Base-by-base conservation (phyloP, 2,329 filamentous ascomycete genomes). In the Pseudogymnoascus sp. region DNA sequence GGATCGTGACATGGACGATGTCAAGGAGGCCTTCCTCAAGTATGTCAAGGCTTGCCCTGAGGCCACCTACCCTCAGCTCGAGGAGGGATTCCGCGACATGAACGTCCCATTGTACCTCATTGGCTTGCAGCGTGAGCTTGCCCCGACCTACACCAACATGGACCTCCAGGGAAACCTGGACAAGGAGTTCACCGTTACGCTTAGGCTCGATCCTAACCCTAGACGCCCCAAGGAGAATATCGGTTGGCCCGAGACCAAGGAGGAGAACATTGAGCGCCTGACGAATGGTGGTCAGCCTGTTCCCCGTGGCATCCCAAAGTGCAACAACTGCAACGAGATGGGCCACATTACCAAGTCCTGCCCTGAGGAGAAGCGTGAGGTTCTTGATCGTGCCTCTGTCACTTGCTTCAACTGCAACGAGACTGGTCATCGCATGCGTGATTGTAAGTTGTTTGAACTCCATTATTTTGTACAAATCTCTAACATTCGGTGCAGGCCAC, bases 101-200 rank as follows among this genome's bases (percentile, higher is more conserved):
- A 72, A 77, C 0, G 79, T 89, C 65, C 75, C 75, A 2, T 75
- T 89, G 13, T 87, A 81, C 75, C 76, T 91, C 62, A 87, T 90
- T 68, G 85, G 84, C 5, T 74, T 83, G 5, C 83, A 89, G 77
- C 82, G 83, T 68, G 76, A 82, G 36, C 74, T 89, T 31, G 72
- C 79, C 0, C 71, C 76, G 1, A 84, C 85, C 4, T 81, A 86
- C 68, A 89, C 85, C 66, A 87, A 89, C 75, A 88, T 90, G 84
- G 87, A 90, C 67, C 77, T 90, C 1, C 87, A 90, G 70, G 88
- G 88, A 4, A 84, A 88, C 66, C 77, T 88, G 19, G 81, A 82
- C 64, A 86, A 85, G 74, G 86, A 85, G 72, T 90, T 82, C 69
- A 82, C 81, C 0, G 78, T 90, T 61, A 83, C 83, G 0, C 85